These are phyloP conservation scores for Wickerhamomyces alni DNA, from an alignment of 805 yeast species.

Conservation along the genomic window DNA sequence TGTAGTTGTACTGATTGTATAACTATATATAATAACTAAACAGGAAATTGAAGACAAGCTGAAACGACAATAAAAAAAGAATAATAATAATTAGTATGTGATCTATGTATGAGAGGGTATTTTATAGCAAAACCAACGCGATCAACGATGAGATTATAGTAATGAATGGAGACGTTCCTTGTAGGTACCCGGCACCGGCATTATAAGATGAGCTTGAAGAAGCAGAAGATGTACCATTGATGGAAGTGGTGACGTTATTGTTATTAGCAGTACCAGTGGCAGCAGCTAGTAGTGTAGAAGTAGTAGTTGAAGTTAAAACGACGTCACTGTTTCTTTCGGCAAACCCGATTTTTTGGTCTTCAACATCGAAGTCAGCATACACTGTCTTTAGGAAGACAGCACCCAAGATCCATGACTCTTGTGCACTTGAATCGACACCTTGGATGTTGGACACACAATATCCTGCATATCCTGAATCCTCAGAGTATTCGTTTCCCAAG, in stretches of 20 bases:
- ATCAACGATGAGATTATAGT: neutral
- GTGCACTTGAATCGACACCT: slow-evolving; percentile 37
- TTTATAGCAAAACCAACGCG: neutral
- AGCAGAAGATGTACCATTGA: neutral
- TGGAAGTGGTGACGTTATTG: neutral
- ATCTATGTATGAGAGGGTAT: no score
- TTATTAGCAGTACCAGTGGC: slow-evolving; percentile 2
- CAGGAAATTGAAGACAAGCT: no score
- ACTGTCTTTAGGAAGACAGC: slow-evolving; percentile 51
- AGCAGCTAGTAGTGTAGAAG: slow-evolving; percentile 3
- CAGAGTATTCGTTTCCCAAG: slow-evolving; percentile 41
- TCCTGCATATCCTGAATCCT: slow-evolving; percentile 32
- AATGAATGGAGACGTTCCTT: neutral
- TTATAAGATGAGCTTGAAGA: neutral
- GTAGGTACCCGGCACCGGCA: neutral
- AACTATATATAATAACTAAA: no score
- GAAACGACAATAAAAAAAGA: neutral
- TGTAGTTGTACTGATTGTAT: no score
- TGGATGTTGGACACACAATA: slow-evolving; percentile 62
- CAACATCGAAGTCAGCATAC: slow-evolving; percentile 54
- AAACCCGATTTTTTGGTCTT: slow-evolving; percentile 43
- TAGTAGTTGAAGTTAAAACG: slow-evolving; percentile 19
- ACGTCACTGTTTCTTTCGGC: slow-evolving; percentile 36
- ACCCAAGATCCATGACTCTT: slow-evolving; percentile 55
- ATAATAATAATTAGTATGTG: no score